Evolutionary conservation across 1,284 basidiomycete species (phyloP), one percentile per base, ranked within the genome.

Genomic region (Pseudozyma sp.): DNA sequence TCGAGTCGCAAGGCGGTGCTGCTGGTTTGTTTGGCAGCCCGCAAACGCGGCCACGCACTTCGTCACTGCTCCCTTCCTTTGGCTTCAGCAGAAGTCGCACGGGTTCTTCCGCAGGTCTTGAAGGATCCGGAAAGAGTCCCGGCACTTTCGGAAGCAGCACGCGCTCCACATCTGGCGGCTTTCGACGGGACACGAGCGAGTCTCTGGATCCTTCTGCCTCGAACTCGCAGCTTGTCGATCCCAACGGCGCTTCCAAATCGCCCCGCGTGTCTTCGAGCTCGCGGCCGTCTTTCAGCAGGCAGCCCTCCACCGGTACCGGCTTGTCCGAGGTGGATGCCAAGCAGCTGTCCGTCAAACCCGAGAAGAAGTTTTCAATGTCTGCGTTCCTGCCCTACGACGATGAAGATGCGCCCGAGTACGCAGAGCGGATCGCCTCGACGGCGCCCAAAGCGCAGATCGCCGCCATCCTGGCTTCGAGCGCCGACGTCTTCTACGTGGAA

Each of bases 401-500:
- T 33, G 77, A 77, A 45, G 56, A 62, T 35, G 64, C 78, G 17
- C 57, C 66, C 13, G 75, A 70, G 17, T 80, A 77, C 24, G 67
- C 70, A n/a, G 67, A 77, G 29, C 59, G 77, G 8, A 55, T 78
- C 45, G 55, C 63, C 10, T 51, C 49, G 11, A 67, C 68, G 11
- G 59, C 64, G 24, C 67, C 71, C 4, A 71, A 68, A 42, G 49
- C 51, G 5, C 75, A 80, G 42, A 58, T 80, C 31, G 77, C 72
- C n/a, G 74, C 78, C 34, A 55, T 80, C 31, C 51, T 82, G 29
- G 78, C 80, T 17, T 70, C 66, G 13, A 96, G 94, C 76, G 86
- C 88, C 48, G 92, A 94, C 72, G 78, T 86, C 7, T 92, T 94
- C 75, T 89, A 97, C 83, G 84, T 87, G 3, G 86, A 88, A 50